phyloP scores from a whole-genome alignment of 495 filamentous ascomycete genomes.

The Hypoxylon intermedium region DNA sequence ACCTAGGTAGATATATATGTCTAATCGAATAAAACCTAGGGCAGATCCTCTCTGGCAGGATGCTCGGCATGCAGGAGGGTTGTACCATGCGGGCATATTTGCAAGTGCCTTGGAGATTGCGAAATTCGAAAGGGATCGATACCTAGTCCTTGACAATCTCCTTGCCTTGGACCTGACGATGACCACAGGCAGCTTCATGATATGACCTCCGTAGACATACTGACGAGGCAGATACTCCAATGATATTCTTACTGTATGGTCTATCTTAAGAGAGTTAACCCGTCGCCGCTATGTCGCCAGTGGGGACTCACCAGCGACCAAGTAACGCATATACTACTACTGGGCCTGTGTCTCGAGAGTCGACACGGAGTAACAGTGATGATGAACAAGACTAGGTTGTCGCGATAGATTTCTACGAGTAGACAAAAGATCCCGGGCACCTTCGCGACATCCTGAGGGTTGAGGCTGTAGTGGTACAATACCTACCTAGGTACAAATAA shows the following conservation, averaged over 20 bases:
- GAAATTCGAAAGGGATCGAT: no score
- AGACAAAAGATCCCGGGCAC: constrained; percentile 15
- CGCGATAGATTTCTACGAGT: background rate
- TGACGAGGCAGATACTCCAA: background rate
- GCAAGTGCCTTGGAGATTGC: background rate
- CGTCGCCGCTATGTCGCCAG: background rate
- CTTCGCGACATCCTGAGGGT: no score
- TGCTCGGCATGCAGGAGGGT: background rate
- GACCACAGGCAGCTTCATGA: background rate
- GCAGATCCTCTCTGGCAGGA: no score
- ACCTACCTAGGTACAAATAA: no score
- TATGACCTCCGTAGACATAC: background rate
- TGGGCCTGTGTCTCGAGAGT: no score
- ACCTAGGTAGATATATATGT: no score
- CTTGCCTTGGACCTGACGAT: background rate
- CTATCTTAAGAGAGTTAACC: background rate
- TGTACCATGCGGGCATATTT: background rate
- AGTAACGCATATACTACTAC: no score
- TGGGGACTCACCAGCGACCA: no score
- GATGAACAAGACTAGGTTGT: no score
- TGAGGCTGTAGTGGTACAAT: no score
- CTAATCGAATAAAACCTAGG: no score
- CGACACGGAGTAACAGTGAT: no score
- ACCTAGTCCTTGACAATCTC: background rate
- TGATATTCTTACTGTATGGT: background rate